Conservation (phyloP, 1,139 yeast species). For the Suhomyces choctaworum region DNA sequence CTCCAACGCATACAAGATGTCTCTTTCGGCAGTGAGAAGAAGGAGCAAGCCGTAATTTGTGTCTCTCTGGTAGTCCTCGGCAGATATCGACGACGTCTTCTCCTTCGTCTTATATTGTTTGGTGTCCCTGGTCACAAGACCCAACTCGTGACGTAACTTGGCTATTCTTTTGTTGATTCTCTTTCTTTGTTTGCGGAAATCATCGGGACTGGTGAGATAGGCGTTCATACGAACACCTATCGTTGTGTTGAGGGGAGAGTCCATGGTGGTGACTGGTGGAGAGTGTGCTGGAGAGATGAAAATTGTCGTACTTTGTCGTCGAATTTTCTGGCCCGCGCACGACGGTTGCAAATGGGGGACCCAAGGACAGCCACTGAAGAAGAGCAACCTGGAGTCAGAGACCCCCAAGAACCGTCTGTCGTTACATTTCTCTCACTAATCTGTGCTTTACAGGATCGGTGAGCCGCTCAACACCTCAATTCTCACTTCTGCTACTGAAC, state of each 20-base stretch:
- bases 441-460: too few relatives aligned
- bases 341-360: conserved; percentile 7
- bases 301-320: conserved; percentile 2
- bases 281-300: not conserved
- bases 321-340: conserved; percentile 4
- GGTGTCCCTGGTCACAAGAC: conserved; percentile 59
- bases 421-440: too few relatives aligned
- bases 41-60: conserved; percentile 48
- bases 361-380: too few relatives aligned
- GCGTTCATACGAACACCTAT: conserved; percentile 51
- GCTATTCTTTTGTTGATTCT: conserved; percentile 49
- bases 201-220: conserved; percentile 52
- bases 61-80: conserved; percentile 50
- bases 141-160: conserved; percentile 57
- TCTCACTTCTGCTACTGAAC: too few relatives aligned
- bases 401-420: too few relatives aligned
- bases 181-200: conserved; percentile 50
- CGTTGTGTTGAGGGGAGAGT: conserved; percentile 44
- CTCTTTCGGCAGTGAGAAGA: conserved; percentile 64
- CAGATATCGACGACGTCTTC: conserved; percentile 41
- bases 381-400: too few relatives aligned
- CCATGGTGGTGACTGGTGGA: conserved; percentile 15
- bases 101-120: conserved; percentile 51
- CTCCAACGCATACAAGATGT: conserved; percentile 67
- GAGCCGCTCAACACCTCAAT: too few relatives aligned